These are phyloP conservation scores for Coemansia sp. DNA, from an alignment of 192 early-diverging fungal species.

Conservation along the genomic window DNA sequence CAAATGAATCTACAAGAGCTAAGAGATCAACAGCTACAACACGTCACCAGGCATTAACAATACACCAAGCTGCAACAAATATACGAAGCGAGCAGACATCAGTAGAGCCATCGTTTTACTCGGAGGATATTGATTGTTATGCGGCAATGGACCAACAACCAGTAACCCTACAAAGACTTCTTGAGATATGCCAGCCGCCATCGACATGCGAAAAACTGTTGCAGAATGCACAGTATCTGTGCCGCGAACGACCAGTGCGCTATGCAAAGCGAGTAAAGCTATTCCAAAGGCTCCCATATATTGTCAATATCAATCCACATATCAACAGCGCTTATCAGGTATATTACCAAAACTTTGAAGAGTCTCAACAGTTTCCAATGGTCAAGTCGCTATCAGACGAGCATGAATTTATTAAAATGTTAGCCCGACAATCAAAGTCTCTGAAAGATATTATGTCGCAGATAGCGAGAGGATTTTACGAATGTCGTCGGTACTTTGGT, in stretches of 20 bases:
- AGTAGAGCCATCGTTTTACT: slow-evolving; percentile 35
- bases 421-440: slow-evolving; percentile 66
- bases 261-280: slow-evolving; percentile 72
- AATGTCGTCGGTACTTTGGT: slow-evolving; percentile 79
- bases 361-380: slow-evolving; percentile 56
- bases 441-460: slow-evolving; percentile 82
- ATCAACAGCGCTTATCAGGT: slow-evolving; percentile 73
- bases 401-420: slow-evolving; percentile 60
- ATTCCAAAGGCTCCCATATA: slow-evolving; percentile 83
- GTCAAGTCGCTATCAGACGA: slow-evolving; percentile 54
- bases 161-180: slow-evolving; percentile 68
- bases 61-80: slow-evolving; percentile 4
- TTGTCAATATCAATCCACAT: slow-evolving; percentile 89
- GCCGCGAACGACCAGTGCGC: slow-evolving; percentile 77
- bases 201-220: slow-evolving; percentile 46
- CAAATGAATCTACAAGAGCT: not conserved
- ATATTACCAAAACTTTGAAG: slow-evolving; percentile 68
- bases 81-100: not conserved
- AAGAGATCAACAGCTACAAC: not conserved
- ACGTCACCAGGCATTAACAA: slow-evolving; percentile 4
- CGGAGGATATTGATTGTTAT: slow-evolving; percentile 39
- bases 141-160: slow-evolving; percentile 60
- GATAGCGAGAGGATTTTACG: slow-evolving; percentile 82
- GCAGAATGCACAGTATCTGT: slow-evolving; percentile 58
- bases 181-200: slow-evolving; percentile 66